Percentiles rank a stretch among this genome's conserved stretches.
Evolutionary conservation across 2,329 filamentous ascomycete species (phyloP).

Genomic region (Sclerotinia trifoliorum): DNA sequence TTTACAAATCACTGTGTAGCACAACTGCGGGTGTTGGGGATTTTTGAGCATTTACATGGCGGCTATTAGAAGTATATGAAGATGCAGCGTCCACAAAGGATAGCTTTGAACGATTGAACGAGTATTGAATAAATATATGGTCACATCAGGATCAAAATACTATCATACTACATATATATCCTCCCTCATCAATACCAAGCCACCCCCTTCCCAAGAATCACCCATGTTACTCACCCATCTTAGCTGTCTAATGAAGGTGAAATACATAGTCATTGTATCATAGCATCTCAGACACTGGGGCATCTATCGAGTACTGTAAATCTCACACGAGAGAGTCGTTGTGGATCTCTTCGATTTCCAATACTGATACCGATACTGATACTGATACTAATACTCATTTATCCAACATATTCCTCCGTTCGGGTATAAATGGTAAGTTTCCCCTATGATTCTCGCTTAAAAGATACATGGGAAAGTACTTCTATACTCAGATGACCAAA

Average conservation of each 20-base stretch:
- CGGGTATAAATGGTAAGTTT: too few species aligned
- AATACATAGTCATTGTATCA: not conserved
- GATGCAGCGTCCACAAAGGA: constrained; percentile 1
- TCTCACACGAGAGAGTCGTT: not conserved
- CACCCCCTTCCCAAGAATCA: not conserved
- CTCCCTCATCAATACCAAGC: not conserved
- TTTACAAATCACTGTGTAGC: not conserved
- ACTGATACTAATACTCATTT: not conserved
- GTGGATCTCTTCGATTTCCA: not conserved
- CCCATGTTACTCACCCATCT: not conserved
- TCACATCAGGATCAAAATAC: not conserved
- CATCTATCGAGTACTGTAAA: too few species aligned
- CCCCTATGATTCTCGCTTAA: constrained; percentile 12
- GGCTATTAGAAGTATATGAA: not conserved
- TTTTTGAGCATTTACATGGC: constrained; percentile 11
- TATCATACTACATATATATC: not conserved
- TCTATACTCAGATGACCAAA: not conserved
- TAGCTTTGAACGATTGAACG: not conserved
- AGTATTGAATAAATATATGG: not conserved
- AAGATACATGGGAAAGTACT: not conserved
- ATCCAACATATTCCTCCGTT: not conserved
- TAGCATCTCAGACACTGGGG: not conserved
- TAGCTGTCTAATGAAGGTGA: not conserved
- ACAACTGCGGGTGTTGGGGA: constrained; percentile 7
- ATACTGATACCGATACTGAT: not conserved